Conservation (phyloP, 2,329 filamentous ascomycete species). For the Helotiales sp. region DNA sequence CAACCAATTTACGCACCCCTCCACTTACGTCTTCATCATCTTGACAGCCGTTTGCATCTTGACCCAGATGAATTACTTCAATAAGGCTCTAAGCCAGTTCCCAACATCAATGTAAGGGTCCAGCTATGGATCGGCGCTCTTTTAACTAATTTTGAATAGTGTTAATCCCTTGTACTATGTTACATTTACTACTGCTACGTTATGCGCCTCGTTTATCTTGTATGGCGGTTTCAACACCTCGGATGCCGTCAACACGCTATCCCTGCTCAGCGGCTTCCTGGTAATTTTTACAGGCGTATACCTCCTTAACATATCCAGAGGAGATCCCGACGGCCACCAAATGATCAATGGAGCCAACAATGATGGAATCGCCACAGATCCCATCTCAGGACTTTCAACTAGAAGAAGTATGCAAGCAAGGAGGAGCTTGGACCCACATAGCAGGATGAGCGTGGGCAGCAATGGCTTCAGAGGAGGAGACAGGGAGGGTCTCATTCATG, state of each 20-base stretch:
- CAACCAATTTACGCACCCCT: slow-evolving; percentile 94
- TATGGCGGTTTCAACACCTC: slow-evolving; percentile 96
- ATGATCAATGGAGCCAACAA: slow-evolving; percentile 60
- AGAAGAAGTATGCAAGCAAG: slow-evolving; percentile 90
- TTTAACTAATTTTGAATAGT: slow-evolving; percentile 39
- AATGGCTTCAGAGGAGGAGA: slow-evolving; percentile 59
- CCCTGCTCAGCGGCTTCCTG: slow-evolving; percentile 88
- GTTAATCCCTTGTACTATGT: slow-evolving; percentile 88
- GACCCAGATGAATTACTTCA: slow-evolving; percentile 99
- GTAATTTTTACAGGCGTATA: slow-evolving; percentile 96
- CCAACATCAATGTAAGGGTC: slow-evolving; percentile 87
- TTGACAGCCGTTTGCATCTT: slow-evolving; percentile 90
- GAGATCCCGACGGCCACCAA: slow-evolving; percentile 79
- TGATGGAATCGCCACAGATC: slow-evolving; percentile 87
- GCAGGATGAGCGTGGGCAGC: slow-evolving; percentile 64
- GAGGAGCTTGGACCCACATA: slow-evolving; percentile 62
- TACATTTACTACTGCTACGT: slow-evolving; percentile 91
- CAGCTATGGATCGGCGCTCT: not conserved
- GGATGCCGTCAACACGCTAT: slow-evolving; percentile 87
- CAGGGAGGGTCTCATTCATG: slow-evolving; percentile 80
- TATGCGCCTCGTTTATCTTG: slow-evolving; percentile 92
- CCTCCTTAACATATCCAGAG: slow-evolving; percentile 89
- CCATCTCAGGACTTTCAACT: slow-evolving; percentile 84
- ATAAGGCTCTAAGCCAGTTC: slow-evolving; percentile 96
- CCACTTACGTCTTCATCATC: slow-evolving; percentile 97